Evolutionary conservation across 148 eudicot genomes (phyloP), one percentile per base, ranked within the genome.

Genomic region (Limonium bicolor): DNA sequence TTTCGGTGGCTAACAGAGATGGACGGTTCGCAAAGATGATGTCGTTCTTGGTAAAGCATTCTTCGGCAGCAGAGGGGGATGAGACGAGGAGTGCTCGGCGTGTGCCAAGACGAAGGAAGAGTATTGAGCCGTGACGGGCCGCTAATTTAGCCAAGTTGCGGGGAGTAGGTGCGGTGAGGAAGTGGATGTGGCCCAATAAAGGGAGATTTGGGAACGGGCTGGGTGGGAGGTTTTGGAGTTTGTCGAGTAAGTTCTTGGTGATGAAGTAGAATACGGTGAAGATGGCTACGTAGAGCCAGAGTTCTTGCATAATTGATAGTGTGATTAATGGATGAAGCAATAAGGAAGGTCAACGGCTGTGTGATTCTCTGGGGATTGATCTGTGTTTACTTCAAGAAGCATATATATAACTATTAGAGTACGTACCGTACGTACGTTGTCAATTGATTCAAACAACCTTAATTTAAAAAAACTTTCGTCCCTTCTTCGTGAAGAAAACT

Each of bases 11-110:
- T 0, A 74, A 45, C 8, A 78, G 35, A 1, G 33, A 36, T 3
- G 78, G 78, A 1, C 86, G 63, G 72, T 54, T 68, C 35, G 86
- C 80, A 20, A 78, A 67, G 4, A 56, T 49, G 23, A 54, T 10
- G 45, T 78, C 86, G 46, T 78, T 70, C 21, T 48, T 54, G 24
- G 61, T 46, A 21, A 77, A 43, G 27, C 84, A 77, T 38, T 72
- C 84, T 28, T 63, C 65, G 2, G 56, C 67, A 0, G 70, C 63
- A 0, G 67, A 56, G 0, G 74, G 60, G 1, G 86, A 74, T 12
- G 87, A 75, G 14, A 75, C 73, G 2, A 79, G 27, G 29, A 75
- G 54, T 29, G 54, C 56, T 0, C 45, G 63, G 2, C 82, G 76
- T 2, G 55, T 54, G 12, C 85, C 80, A 20, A 69, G 53, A 1